These are phyloP conservation scores for Haplosporangium sp. DNA, from an alignment of 371 early-diverging fungal species.

Conservation along the genomic window DNA sequence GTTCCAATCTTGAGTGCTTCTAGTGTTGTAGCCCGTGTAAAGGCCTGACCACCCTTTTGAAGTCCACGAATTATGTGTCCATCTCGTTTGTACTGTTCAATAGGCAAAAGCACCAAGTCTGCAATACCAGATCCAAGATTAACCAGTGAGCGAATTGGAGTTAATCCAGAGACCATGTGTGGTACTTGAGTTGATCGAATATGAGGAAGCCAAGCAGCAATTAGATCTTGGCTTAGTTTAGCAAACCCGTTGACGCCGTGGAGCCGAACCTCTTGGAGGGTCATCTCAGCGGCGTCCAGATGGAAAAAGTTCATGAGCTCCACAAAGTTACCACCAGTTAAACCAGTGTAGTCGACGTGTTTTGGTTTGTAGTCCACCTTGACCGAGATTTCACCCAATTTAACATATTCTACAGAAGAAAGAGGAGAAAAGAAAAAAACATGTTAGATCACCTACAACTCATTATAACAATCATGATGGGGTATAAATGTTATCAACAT, in stretches of 20 bases:
- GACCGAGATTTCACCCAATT: conserved; percentile 80
- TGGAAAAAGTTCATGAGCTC: conserved; percentile 95
- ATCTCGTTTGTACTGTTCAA: conserved; percentile 94
- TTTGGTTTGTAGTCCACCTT: conserved; percentile 98
- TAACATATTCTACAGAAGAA: conserved; percentile 65
- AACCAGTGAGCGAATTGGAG: conserved; percentile 89
- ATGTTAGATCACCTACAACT: too few relatives aligned
- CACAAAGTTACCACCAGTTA: conserved; percentile 81
- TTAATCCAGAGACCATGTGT: conserved; percentile 90
- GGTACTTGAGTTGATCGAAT: conserved; percentile 90
- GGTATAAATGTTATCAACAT: background rate
- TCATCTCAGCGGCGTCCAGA: conserved; percentile 92
- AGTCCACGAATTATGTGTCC: conserved; percentile 89
- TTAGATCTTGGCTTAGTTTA: conserved; percentile 64
- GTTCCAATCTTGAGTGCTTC: conserved; percentile 93
- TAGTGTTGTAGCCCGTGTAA: conserved; percentile 89
- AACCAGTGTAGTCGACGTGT: conserved; percentile 78
- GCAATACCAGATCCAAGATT: conserved; percentile 93
- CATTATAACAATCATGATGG: background rate
- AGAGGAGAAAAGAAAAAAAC: background rate
- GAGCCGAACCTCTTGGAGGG: conserved; percentile 78
- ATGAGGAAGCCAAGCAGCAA: conserved; percentile 90
- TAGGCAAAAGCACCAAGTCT: conserved; percentile 91
- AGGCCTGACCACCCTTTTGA: conserved; percentile 89
- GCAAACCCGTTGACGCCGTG: conserved; percentile 70